Conservation (phyloP, 805 yeast genomes). For the Sporopachydermia lactativora region DNA sequence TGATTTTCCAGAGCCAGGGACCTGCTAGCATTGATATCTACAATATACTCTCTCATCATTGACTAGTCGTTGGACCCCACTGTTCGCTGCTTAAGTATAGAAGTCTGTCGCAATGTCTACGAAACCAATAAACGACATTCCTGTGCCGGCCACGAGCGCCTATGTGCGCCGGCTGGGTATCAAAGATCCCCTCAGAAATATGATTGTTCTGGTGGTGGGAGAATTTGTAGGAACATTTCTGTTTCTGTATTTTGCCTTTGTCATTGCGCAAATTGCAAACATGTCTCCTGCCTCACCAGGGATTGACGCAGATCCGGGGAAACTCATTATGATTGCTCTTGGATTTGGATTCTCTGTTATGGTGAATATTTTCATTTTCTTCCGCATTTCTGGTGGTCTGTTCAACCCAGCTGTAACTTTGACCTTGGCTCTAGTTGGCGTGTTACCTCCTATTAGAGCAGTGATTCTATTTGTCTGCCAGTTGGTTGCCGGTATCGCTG, state of each 20-base stretch:
- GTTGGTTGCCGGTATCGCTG: conserved; percentile 78
- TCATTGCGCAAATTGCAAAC: conserved; percentile 77
- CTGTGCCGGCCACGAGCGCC: not conserved
- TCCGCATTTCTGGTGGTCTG: conserved; percentile 78
- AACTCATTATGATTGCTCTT: conserved; percentile 63
- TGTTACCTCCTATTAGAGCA: conserved; percentile 61
- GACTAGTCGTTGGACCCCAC: no score
- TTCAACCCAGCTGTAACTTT: conserved; percentile 82
- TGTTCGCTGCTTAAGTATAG: no score
- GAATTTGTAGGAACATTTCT: conserved; percentile 81
- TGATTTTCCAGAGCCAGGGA: no score
- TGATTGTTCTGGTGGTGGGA: conserved; percentile 54
- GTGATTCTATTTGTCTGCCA: conserved; percentile 51
- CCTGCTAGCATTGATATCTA: no score
- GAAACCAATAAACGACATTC: no score
- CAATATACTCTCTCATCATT: no score
- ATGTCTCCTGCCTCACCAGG: conserved; percentile 27
- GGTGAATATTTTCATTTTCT: conserved; percentile 55
- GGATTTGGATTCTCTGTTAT: conserved; percentile 83
- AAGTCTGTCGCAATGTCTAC: no score
- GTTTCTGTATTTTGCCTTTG: conserved; percentile 69
- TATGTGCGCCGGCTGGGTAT: conserved; percentile 20
- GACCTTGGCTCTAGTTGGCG: conserved; percentile 56
- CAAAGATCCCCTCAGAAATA: conserved; percentile 37
- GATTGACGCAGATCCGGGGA: conserved; percentile 44